A percentile compares a stretch with the other conserved stretches of the same genome.
Conservation (phyloP, 139 green algal genomes). For the Closterium sp. region DNA sequence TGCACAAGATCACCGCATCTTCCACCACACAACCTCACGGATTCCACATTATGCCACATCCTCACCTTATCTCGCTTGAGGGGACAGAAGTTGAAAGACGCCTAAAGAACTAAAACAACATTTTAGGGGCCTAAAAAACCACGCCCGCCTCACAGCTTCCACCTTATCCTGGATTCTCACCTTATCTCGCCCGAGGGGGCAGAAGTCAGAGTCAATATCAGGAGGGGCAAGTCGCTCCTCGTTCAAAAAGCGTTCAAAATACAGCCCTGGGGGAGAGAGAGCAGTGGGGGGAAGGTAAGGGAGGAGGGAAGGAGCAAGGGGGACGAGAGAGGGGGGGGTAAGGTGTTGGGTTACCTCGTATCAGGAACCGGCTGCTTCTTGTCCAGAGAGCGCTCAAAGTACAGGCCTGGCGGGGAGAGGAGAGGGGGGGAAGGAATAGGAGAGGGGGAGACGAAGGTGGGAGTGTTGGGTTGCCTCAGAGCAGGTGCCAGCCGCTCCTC, state of each 20-base stretch:
- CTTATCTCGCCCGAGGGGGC: not conserved
- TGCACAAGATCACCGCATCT: too few relatives aligned
- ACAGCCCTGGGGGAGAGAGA: not conserved
- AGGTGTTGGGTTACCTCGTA: too few relatives aligned
- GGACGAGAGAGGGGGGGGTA: not conserved
- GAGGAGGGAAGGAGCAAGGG: not conserved
- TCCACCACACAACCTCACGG: too few relatives aligned
- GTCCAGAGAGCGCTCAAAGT: constrained; percentile 45
- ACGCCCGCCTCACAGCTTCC: too few relatives aligned
- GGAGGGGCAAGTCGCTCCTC: constrained; percentile 4
- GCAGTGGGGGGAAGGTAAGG: not conserved
- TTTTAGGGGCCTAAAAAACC: too few relatives aligned
- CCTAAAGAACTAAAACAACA: too few relatives aligned
- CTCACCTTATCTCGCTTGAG: too few relatives aligned
- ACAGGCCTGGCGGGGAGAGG: not conserved
- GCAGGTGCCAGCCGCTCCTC: constrained; percentile 9
- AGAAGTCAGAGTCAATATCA: constrained; percentile 41
- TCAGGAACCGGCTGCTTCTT: not conserved
- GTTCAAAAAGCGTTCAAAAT: constrained; percentile 32
- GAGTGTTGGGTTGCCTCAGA: too few relatives aligned
- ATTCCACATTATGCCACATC: too few relatives aligned
- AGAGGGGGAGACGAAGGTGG: not conserved
- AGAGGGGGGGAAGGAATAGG: not conserved
- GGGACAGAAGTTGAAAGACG: too few relatives aligned
- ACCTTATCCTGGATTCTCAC: too few relatives aligned